Evolutionary conservation across 129 eudicot species (phyloP), one percentile per base, ranked within the genome.

Genomic region (Helianthus annuus): DNA sequence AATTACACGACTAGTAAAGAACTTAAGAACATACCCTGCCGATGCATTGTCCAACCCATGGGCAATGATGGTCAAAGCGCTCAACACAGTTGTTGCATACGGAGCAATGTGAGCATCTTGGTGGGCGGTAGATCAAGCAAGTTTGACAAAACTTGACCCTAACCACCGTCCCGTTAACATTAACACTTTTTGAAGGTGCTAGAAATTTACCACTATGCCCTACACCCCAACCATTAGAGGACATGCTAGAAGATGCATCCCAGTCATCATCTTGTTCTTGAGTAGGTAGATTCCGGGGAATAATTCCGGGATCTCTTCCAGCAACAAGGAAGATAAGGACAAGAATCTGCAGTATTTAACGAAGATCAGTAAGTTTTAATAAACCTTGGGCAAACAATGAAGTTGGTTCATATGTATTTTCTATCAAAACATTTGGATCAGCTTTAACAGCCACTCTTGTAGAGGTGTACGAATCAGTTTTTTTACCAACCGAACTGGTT

Each of bases 31-130:
- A 61, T 64, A 87, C 92, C 92, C 69, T 78, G 76, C 96, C 96
- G 10, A 89, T 85, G 68, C 96, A 89, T 27, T 89, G 96, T 24
- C 96, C 96, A 46, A 85, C 89, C 96, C 96, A 89, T 1, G 91
- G 96, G 73, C 96, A 89, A 48, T 89, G 96, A 59, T 85, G 91
- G 61, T 89, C 96, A 68, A 89, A 89, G 64, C 87, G 88, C 52
- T 89, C 84, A 32, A 89, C 91, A 72, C 96, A 89, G 38, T 89
- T 89, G 40, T 89, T 75, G 70, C 96, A 89, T 46, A 85, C 66
- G 9, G 91, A 81, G 78, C 96, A 88, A 76, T 88, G 96, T 10
- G 96, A 88, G 70, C 91, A 81, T 76, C 96, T 71, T 62, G 96
- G 96, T 2, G 91, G 96, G 42, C 96, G 82, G 72, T 87, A 87